A percentile compares a stretch with the other conserved stretches of the same genome.
phyloP scores from a whole-genome alignment of 208 protist species.

The Crithidia sp. region DNA sequence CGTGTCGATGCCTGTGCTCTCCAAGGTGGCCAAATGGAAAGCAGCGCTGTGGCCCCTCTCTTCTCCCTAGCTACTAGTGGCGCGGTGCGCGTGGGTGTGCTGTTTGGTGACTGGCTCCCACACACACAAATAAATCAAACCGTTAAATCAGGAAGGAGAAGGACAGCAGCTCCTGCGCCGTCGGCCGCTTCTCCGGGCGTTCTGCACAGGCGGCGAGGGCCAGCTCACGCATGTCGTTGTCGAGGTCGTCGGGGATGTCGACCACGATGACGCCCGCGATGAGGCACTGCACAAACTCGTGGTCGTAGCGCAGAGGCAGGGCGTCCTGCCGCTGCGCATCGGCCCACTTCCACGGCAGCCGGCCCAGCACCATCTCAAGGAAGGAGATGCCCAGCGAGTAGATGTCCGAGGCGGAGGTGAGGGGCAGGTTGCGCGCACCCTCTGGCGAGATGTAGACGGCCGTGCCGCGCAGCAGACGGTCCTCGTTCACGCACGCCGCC shows the following conservation, averaged over 20 bases:
- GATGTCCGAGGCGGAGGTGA: slow-evolving; percentile 75
- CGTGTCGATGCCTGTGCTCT: too few species aligned
- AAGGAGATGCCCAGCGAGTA: slow-evolving; percentile 83
- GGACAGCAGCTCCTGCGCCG: slow-evolving; percentile 56
- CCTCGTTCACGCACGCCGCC: slow-evolving; percentile 38
- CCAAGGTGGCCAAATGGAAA: too few species aligned
- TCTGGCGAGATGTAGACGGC: slow-evolving; percentile 88
- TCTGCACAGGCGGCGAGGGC: slow-evolving; percentile 57
- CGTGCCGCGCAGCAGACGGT: slow-evolving; percentile 71
- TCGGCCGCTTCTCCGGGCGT: slow-evolving; percentile 56
- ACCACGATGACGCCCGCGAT: slow-evolving; percentile 51
- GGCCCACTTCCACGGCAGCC: slow-evolving; percentile 70
- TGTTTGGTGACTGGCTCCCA: too few species aligned
- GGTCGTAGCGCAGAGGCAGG: slow-evolving; percentile 43
- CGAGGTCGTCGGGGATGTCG: slow-evolving; percentile 61
- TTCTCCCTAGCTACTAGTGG: too few species aligned
- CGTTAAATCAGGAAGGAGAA: slow-evolving; percentile 58
- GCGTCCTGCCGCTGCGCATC: slow-evolving; percentile 36
- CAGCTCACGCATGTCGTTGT: slow-evolving; percentile 56
- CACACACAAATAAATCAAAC: too few species aligned
- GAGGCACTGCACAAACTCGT: slow-evolving; percentile 71
- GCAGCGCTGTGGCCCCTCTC: too few species aligned
- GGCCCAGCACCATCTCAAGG: slow-evolving; percentile 80
- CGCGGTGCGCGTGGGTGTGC: not conserved
- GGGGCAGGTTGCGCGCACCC: slow-evolving; percentile 58